Evolutionary conservation across 495 filamentous ascomycete genomes (phyloP).

Genomic region (Bacidia gigantensis): DNA sequence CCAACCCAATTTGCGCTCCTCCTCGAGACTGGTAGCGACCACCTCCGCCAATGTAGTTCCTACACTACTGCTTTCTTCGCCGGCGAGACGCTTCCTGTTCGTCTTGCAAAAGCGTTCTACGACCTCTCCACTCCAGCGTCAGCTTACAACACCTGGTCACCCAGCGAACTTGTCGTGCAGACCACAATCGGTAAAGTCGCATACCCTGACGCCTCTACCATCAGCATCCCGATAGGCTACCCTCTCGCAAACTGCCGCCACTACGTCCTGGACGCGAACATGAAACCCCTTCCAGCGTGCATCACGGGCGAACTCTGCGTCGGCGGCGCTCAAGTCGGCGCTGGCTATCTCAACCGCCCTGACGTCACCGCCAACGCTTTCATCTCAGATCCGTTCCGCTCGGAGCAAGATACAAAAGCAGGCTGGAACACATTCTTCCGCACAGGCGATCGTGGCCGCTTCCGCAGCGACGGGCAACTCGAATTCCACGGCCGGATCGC

Average conservation of each 20-base stretch:
- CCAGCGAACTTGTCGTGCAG: constrained; percentile 19
- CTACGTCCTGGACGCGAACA: constrained; percentile 32
- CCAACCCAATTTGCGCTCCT: constrained; percentile 23
- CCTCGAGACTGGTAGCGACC: constrained; percentile 14
- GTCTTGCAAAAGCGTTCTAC: constrained; percentile 17
- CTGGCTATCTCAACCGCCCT: constrained; percentile 68
- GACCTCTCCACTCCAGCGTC: constrained; percentile 15
- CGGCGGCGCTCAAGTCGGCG: constrained; percentile 65
- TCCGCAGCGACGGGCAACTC: constrained; percentile 51
- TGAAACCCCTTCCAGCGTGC: constrained; percentile 40
- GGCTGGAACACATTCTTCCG: constrained; percentile 52
- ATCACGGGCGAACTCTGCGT: constrained; percentile 69
- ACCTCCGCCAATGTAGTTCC: constrained; percentile 8
- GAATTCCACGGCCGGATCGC: constrained; percentile 74
- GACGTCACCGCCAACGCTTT: constrained; percentile 66
- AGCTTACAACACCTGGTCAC: constrained; percentile 17
- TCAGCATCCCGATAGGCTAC: constrained; percentile 20
- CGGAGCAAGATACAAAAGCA: constrained; percentile 8
- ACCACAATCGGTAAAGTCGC: constrained; percentile 13
- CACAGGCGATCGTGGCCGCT: constrained; percentile 70
- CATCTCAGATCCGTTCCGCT: constrained; percentile 31
- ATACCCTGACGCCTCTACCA: neutral
- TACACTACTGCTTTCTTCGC: constrained; percentile 17
- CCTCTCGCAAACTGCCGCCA: constrained; percentile 27
- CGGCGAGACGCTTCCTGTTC: constrained; percentile 18